A percentile compares a stretch with the other conserved stretches of the same genome.
Evolutionary conservation across 2,329 filamentous ascomycete genomes (phyloP).

Genomic region (Claviceps citrina): DNA sequence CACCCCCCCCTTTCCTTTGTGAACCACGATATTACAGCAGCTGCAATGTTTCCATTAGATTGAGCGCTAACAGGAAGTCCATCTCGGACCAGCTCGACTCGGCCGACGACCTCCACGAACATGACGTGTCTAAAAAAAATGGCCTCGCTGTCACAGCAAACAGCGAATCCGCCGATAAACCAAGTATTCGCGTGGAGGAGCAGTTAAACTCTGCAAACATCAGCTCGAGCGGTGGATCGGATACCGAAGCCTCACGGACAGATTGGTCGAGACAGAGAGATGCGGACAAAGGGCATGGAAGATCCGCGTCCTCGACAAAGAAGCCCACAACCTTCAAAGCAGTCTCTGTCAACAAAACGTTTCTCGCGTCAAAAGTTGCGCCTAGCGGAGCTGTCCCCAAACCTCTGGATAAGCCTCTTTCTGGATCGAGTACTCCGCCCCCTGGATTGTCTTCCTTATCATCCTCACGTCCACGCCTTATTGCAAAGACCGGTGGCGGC

Average conservation of each 20-base stretch:
- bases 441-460: constrained; percentile 31
- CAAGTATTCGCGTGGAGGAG: constrained; percentile 42
- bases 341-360: constrained; percentile 73
- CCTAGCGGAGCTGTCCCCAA: constrained; percentile 31
- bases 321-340: constrained; percentile 70
- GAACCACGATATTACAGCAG: background rate
- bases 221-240: constrained; percentile 59
- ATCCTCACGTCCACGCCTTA: constrained; percentile 51
- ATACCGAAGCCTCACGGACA: constrained; percentile 54
- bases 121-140: constrained; percentile 31
- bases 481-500: constrained; percentile 57
- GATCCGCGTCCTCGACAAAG: constrained; percentile 46
- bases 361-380: constrained; percentile 55
- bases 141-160: constrained; percentile 24
- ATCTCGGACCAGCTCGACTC: constrained; percentile 17
- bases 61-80: background rate
- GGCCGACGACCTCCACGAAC: constrained; percentile 30
- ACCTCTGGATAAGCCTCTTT: constrained; percentile 32
- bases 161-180: constrained; percentile 42
- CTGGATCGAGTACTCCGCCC: constrained; percentile 31
- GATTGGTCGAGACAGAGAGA: constrained; percentile 39
- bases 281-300: constrained; percentile 43
- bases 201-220: constrained; percentile 47
- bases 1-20: background rate
- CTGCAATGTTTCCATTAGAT: background rate